Percentiles rank a stretch among this genome's conserved stretches.
Conservation (phyloP, 352 stramenopile genomes). For the Globisporangium rhizosaccharum region DNA sequence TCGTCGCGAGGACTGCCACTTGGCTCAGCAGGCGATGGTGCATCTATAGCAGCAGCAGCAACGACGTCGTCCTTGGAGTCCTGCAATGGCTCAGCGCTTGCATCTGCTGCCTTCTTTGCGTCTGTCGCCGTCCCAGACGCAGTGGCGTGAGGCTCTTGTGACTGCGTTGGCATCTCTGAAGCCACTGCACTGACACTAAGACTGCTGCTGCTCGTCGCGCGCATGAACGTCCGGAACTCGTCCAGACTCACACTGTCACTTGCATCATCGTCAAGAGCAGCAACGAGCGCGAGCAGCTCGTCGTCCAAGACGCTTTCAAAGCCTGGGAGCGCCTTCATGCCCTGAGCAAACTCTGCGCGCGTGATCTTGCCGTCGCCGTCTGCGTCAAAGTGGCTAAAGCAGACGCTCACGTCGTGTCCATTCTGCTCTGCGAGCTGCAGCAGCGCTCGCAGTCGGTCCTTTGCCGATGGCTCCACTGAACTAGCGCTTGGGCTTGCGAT, state of each 20-base stretch:
- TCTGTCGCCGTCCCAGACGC: not conserved
- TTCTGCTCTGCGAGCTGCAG: constrained; percentile 33
- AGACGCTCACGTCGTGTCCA: constrained; percentile 38
- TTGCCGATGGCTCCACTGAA: not conserved
- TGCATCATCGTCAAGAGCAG: constrained; percentile 37
- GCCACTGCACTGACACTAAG: not conserved
- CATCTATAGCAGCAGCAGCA: not conserved
- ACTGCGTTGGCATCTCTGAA: not conserved
- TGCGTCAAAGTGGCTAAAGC: constrained; percentile 71
- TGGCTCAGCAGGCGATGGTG: too few species aligned
- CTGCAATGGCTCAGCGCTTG: not conserved
- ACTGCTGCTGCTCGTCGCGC: not conserved
- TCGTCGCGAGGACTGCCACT: too few species aligned
- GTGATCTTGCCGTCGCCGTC: constrained; percentile 58
- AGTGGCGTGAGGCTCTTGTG: not conserved
- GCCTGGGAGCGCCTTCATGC: constrained; percentile 38
- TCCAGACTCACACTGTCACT: constrained; percentile 52
- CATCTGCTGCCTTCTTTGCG: too few species aligned
- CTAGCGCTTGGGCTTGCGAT: not conserved
- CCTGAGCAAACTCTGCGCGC: constrained; percentile 41
- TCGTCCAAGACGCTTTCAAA: constrained; percentile 35
- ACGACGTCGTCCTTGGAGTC: too few species aligned
- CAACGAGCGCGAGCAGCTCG: constrained; percentile 37
- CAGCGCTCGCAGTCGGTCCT: constrained; percentile 17
- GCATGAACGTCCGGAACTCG: constrained; percentile 52